These are phyloP conservation scores for Furcasterigmium sp. DNA, from an alignment of 2,329 filamentous ascomycete species.

Conservation along the genomic window DNA sequence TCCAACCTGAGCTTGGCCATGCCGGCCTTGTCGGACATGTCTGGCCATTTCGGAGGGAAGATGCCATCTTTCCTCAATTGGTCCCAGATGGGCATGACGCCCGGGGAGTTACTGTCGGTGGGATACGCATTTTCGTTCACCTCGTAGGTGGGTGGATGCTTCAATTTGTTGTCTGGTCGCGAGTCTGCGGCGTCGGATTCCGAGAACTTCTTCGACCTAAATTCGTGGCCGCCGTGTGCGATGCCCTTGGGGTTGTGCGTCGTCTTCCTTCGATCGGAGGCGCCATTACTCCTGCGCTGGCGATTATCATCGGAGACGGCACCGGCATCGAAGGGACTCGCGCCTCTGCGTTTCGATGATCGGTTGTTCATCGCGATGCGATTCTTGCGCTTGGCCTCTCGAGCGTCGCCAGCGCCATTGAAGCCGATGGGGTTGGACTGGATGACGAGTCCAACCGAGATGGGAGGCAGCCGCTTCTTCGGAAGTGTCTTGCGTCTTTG, in stretches of 20 bases:
- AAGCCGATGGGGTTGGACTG: constrained; percentile 20
- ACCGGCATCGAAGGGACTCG: constrained; percentile 17
- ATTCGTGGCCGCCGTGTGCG: neutral
- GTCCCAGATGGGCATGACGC: constrained; percentile 44
- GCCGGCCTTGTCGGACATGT: constrained; percentile 33
- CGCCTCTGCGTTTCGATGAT: constrained; percentile 14
- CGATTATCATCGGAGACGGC: constrained; percentile 14
- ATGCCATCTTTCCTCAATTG: constrained; percentile 52
- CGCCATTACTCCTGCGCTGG: constrained; percentile 7
- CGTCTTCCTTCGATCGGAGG: constrained; percentile 18
- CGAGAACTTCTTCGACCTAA: neutral
- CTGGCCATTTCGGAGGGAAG: constrained; percentile 44
- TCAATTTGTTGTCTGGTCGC: neutral
- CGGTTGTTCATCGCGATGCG: constrained; percentile 18
- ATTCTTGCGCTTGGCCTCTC: constrained; percentile 18
- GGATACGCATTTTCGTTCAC: constrained; percentile 16
- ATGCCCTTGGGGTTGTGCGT: constrained; percentile 7
- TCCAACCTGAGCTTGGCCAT: constrained; percentile 51
- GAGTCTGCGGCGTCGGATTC: neutral
- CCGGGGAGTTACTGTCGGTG: constrained; percentile 26
- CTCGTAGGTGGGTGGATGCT: constrained; percentile 8
- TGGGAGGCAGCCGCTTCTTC: no score
- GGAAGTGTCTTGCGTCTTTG: neutral
- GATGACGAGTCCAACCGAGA: neutral
- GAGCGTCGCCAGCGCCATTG: constrained; percentile 21